Evolutionary conservation across 169 alveolate genomes (phyloP).

Genomic region (Plasmodium coatneyi): DNA sequence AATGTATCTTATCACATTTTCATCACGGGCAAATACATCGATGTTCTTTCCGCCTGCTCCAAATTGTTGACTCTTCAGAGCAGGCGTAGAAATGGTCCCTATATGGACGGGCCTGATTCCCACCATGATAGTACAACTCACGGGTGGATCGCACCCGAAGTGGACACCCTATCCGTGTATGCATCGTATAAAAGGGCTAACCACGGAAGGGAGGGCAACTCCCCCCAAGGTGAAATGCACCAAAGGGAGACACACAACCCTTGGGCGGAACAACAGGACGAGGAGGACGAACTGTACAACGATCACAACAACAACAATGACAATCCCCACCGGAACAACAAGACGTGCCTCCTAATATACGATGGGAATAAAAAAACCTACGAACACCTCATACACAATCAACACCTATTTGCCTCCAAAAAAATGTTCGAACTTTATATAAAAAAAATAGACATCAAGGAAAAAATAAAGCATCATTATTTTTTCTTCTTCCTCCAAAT

Average conservation of each 20-base stretch:
- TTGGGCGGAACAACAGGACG: background rate
- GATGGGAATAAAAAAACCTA: constrained; percentile 39
- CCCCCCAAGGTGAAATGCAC: background rate
- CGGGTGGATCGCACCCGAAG: background rate
- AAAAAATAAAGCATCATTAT: constrained; percentile 68
- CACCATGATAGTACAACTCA: background rate
- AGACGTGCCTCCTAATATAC: constrained; percentile 27
- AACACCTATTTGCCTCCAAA: constrained; percentile 74
- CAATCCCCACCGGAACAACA: background rate
- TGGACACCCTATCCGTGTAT: background rate
- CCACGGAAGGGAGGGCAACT: background rate
- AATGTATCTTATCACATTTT: constrained; percentile 31
- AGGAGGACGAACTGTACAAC: background rate
- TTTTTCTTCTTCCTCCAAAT: constrained; percentile 69
- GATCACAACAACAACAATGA: background rate
- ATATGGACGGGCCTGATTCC: background rate
- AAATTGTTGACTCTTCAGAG: constrained; percentile 27
- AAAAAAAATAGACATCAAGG: constrained; percentile 60
- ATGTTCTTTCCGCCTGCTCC: constrained; percentile 55
- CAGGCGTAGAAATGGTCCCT: background rate
- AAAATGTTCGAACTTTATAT: constrained; percentile 70
- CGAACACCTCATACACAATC: constrained; percentile 67
- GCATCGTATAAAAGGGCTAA: background rate
- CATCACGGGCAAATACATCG: constrained; percentile 69
- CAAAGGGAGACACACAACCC: background rate